Evolutionary conservation across 495 filamentous ascomycete species (phyloP).

Genomic region (Aspergillus sclerotiicarbonarius): DNA sequence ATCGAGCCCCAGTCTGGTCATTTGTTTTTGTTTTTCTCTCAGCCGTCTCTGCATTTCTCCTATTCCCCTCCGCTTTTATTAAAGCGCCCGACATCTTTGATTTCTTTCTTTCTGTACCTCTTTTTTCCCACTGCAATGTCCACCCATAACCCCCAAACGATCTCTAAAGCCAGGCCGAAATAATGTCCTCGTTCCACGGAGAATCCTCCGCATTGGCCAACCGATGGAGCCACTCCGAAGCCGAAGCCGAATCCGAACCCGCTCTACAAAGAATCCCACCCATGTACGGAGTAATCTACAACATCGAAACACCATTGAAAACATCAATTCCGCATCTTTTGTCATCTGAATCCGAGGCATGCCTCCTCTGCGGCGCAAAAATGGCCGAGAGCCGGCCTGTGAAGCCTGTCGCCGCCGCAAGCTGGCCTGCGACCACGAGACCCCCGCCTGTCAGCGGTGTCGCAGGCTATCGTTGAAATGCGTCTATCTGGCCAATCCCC

Average conservation of each 20-base stretch:
- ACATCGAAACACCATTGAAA: neutral
- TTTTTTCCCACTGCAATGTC: no score
- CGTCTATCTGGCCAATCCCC: conserved; percentile 2
- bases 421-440: conserved; percentile 7
- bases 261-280: neutral
- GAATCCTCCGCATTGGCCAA: no score
- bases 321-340: neutral
- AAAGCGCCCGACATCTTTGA: neutral
- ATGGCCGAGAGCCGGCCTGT: conserved; percentile 6
- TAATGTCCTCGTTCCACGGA: no score
- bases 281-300: neutral
- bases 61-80: no score
- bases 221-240: neutral
- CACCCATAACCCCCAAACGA: no score
- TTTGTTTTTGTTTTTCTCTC: neutral
- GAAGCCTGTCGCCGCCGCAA: conserved; percentile 8
- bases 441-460: conserved; percentile 1
- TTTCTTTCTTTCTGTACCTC: no score
- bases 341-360: neutral
- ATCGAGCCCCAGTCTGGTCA: conserved; percentile 1
- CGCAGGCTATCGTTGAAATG: neutral
- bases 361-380: conserved; percentile 1
- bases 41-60: neutral
- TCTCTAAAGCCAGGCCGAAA: no score
- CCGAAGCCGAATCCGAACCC: conserved; percentile 7